Evolutionary conservation across 306 rosid species (phyloP).

Genomic region (Alnus glutinosa): DNA sequence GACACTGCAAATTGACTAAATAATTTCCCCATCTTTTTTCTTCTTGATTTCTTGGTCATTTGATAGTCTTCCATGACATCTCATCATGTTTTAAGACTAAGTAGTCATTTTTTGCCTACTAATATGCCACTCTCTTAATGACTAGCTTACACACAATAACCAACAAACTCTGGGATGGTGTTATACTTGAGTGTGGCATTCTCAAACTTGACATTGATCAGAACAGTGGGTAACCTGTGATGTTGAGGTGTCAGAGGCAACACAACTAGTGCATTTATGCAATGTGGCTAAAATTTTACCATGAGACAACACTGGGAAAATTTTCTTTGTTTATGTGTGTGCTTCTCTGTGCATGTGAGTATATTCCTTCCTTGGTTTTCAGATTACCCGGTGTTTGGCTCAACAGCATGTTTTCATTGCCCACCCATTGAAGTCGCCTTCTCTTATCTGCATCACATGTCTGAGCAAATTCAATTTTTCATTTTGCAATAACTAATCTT

Average conservation of each 20-base stretch:
- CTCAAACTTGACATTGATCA: slow-evolving; percentile 1
- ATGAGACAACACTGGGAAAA: neutral
- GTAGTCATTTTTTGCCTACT: neutral
- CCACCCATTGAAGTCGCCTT: neutral
- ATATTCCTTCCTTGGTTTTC: neutral
- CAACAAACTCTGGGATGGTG: neutral
- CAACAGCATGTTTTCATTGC: neutral
- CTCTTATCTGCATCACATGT: slow-evolving; percentile 14
- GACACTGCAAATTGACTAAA: neutral
- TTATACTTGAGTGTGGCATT: slow-evolving; percentile 1
- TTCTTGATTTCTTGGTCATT: neutral
- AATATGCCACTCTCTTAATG: neutral
- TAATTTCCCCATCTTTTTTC: neutral
- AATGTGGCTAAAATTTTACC: neutral
- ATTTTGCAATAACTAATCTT: slow-evolving; percentile 26
- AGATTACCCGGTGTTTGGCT: neutral
- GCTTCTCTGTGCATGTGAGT: neutral
- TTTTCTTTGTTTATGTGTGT: neutral
- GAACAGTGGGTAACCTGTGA: neutral
- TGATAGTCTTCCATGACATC: neutral
- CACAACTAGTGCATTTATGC: neutral
- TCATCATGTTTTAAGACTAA: neutral
- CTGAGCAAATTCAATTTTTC: slow-evolving; percentile 2
- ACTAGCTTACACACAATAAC: neutral
- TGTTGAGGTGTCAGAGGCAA: neutral